A percentile compares a stretch with the other conserved stretches of the same genome.
Evolutionary conservation across 495 filamentous ascomycete species (phyloP).

Genomic region (Durotheca rogersii): DNA sequence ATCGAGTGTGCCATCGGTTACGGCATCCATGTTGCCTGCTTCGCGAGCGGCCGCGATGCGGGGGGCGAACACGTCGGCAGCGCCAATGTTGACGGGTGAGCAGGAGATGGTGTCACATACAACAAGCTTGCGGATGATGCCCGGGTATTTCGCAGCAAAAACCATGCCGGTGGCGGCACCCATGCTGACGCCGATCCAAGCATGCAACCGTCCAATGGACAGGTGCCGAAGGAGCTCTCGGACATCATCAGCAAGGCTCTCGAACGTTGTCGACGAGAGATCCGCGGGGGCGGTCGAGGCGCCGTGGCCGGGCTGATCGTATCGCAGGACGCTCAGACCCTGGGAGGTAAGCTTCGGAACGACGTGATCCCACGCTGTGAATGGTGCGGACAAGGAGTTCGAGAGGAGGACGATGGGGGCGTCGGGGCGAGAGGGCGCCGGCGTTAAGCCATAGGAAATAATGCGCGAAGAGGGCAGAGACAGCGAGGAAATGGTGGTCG

Average conservation of each 20-base stretch:
- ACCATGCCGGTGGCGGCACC: constrained; percentile 36
- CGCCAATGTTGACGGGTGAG: constrained; percentile 28
- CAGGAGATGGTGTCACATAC: constrained; percentile 32
- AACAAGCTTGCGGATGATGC: constrained; percentile 27
- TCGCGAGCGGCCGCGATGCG: constrained; percentile 29
- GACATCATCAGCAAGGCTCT: constrained; percentile 36
- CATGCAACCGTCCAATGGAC: constrained; percentile 25
- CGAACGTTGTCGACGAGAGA: constrained; percentile 33
- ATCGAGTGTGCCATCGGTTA: constrained; percentile 27
- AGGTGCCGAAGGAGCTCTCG: constrained; percentile 27
- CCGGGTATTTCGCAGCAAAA: constrained; percentile 33
- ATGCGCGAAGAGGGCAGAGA: constrained; percentile 3
- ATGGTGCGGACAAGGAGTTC: constrained; percentile 29
- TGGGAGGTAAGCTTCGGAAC: constrained; percentile 25
- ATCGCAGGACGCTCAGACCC: constrained; percentile 35
- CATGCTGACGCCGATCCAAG: constrained; percentile 40
- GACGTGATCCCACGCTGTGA: constrained; percentile 31
- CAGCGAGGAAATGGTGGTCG: not conserved
- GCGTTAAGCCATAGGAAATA: constrained; percentile 7
- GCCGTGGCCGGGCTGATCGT: constrained; percentile 41
- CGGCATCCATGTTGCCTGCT: constrained; percentile 23
- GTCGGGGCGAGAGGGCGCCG: not conserved
- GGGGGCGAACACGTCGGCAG: constrained; percentile 27
- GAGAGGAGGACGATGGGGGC: constrained; percentile 28
- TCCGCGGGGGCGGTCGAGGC: constrained; percentile 28